Conservation (phyloP, 805 yeast species). For the Saccharomycopsis sp. region DNA sequence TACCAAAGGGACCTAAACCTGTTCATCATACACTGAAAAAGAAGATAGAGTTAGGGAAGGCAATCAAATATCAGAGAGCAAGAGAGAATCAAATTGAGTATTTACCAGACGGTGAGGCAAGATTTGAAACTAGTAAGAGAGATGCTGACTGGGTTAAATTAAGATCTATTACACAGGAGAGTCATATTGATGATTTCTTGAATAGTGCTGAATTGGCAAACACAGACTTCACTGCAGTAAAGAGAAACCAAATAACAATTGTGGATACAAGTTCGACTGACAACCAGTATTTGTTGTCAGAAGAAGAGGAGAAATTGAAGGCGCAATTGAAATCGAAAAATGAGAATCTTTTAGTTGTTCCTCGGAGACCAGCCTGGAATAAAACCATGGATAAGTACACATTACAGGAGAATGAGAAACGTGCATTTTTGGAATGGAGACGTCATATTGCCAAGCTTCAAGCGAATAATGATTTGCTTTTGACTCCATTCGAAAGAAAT, state of each 20-base stretch:
- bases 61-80: slow-evolving; percentile 68
- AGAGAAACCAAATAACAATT: slow-evolving; percentile 73
- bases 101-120: slow-evolving; percentile 80
- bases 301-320: slow-evolving; percentile 57
- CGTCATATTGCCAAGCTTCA: slow-evolving; percentile 79
- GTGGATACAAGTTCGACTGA: slow-evolving; percentile 41
- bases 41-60: slow-evolving; percentile 77
- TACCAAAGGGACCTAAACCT: slow-evolving; percentile 91
- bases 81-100: slow-evolving; percentile 62
- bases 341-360: slow-evolving; percentile 72
- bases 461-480: slow-evolving; percentile 68
- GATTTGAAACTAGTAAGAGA: slow-evolving; percentile 74
- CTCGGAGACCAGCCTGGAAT: slow-evolving; percentile 89
- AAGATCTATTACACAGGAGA: slow-evolving; percentile 91
- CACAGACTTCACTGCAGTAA: slow-evolving; percentile 92
- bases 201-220: slow-evolving; percentile 94
- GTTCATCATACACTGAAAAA: slow-evolving; percentile 79
- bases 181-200: slow-evolving; percentile 87
- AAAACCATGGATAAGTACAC: slow-evolving; percentile 62
- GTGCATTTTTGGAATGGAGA: slow-evolving; percentile 92
- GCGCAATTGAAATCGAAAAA: slow-evolving; percentile 59
- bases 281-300: slow-evolving; percentile 56
- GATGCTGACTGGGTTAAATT: slow-evolving; percentile 87
- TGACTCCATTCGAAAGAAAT: slow-evolving; percentile 96
- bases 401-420: slow-evolving; percentile 80